A percentile compares a stretch with the other conserved stretches of the same genome.
Evolutionary conservation across 2,329 filamentous ascomycete species (phyloP).

Genomic region (Tolypocladium endophyticum): DNA sequence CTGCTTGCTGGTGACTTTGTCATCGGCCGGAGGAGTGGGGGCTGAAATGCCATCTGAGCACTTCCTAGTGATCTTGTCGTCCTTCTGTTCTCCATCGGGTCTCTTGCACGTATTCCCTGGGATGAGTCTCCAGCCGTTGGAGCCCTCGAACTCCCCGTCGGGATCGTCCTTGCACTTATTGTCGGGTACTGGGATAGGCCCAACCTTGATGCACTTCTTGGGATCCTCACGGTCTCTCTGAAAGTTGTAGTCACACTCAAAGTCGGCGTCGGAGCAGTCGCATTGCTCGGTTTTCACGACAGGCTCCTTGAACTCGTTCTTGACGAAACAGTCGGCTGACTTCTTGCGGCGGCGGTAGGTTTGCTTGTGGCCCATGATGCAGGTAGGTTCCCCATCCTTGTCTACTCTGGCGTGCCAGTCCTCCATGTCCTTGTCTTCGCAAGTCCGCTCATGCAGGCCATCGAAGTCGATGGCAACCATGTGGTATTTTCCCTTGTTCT

Average conservation of each 20-base stretch:
- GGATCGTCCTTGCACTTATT: slow-evolving; percentile 58
- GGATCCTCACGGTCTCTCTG: slow-evolving; percentile 52
- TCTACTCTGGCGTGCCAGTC: slow-evolving; percentile 80
- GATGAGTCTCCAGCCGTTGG: slow-evolving; percentile 86
- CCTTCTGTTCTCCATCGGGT: slow-evolving; percentile 51
- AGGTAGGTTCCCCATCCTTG: slow-evolving; percentile 69
- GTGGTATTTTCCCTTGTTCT: slow-evolving; percentile 44
- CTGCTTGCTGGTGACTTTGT: slow-evolving; percentile 52
- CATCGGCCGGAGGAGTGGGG: slow-evolving; percentile 45
- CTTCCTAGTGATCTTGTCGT: slow-evolving; percentile 61
- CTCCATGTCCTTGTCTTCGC: slow-evolving; percentile 69
- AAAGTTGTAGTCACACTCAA: slow-evolving; percentile 96
- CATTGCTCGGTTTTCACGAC: slow-evolving; percentile 61
- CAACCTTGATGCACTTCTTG: slow-evolving; percentile 56
- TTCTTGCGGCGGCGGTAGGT: slow-evolving; percentile 78
- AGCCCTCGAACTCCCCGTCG: slow-evolving; percentile 68
- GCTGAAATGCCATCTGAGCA: slow-evolving; percentile 53
- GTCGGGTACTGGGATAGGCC: slow-evolving; percentile 54
- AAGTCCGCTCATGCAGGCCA: slow-evolving; percentile 69
- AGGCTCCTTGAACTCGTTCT: slow-evolving; percentile 73
- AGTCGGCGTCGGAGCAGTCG: slow-evolving; percentile 74
- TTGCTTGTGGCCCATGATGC: slow-evolving; percentile 94
- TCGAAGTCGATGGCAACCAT: slow-evolving; percentile 77
- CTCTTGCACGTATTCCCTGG: slow-evolving; percentile 68
- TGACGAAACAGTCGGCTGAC: slow-evolving; percentile 79